Conservation (phyloP, 345 rosid species). For the Hypericum androsaemum region DNA sequence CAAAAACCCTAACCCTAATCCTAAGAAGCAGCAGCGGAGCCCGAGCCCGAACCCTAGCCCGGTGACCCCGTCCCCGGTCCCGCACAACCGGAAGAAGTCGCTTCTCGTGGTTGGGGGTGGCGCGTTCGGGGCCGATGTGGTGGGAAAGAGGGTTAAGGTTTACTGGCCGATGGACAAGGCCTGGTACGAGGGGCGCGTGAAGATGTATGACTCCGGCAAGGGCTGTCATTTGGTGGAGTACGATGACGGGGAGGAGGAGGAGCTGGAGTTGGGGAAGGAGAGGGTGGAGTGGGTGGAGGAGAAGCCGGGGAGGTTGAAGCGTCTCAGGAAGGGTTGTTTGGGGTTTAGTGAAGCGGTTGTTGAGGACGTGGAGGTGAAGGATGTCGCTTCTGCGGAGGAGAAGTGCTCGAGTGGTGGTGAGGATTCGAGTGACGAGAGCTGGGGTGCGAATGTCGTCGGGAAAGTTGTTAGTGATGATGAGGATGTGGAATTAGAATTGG, state of each 20-base stretch:
- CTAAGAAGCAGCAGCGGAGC: slow-evolving; percentile 22
- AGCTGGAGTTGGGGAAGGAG: slow-evolving; percentile 76
- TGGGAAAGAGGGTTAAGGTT: slow-evolving; percentile 59
- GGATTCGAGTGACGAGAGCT: slow-evolving; percentile 76
- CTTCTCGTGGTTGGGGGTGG: slow-evolving; percentile 50
- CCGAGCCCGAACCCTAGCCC: slow-evolving; percentile 40
- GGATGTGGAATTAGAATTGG: slow-evolving; percentile 40
- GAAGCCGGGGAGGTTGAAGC: slow-evolving; percentile 35
- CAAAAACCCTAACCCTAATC: slow-evolving; percentile 23
- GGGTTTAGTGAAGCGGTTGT: slow-evolving; percentile 32
- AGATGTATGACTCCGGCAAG: slow-evolving; percentile 32
- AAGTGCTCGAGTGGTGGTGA: slow-evolving; percentile 28
- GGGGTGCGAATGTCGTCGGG: slow-evolving; percentile 45
- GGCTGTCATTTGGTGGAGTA: slow-evolving; percentile 68
- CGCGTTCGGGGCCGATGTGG: slow-evolving; percentile 46
- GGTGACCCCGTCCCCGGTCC: slow-evolving; percentile 63
- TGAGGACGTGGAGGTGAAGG: slow-evolving; percentile 37
- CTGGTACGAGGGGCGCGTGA: slow-evolving; percentile 77
- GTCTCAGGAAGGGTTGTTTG: slow-evolving; percentile 49
- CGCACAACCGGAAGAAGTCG: slow-evolving; percentile 45
- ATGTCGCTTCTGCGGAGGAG: slow-evolving; percentile 15
- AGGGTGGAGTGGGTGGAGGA: slow-evolving; percentile 70
- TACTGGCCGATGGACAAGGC: slow-evolving; percentile 88
- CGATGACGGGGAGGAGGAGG: slow-evolving; percentile 81
- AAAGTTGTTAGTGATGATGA: slow-evolving; percentile 39